These are phyloP conservation scores for Nitzschia sp. DNA, from an alignment of 108 stramenopile genomes.

Conservation along the genomic window DNA sequence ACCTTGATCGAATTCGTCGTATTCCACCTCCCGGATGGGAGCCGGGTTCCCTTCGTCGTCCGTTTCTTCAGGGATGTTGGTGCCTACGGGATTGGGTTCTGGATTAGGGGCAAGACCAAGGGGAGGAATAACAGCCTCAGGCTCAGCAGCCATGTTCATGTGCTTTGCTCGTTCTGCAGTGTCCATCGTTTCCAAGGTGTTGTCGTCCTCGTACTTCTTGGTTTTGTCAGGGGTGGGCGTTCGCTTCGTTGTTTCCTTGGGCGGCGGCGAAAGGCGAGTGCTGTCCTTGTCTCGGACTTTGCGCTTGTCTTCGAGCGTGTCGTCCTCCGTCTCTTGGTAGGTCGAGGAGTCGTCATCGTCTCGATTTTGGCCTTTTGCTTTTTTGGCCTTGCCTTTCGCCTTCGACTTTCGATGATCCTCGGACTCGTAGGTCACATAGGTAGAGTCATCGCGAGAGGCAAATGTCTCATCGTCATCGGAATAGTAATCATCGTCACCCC, in stretches of 20 bases:
- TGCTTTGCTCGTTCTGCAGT: constrained; percentile 33
- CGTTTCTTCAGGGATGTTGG: constrained; percentile 18
- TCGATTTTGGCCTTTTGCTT: neutral
- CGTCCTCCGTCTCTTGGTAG: constrained; percentile 40
- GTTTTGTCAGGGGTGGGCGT: constrained; percentile 14
- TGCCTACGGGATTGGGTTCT: constrained; percentile 20
- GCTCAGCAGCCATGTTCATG: constrained; percentile 15
- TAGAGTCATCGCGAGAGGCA: constrained; percentile 57
- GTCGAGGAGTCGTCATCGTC: constrained; percentile 24
- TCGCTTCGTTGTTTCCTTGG: constrained; percentile 27
- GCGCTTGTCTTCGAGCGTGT: constrained; percentile 21
- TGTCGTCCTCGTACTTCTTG: constrained; percentile 62
- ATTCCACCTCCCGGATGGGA: constrained; percentile 77
- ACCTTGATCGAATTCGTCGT: constrained; percentile 75
- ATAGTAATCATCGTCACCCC: constrained; percentile 62
- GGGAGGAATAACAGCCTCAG: constrained; percentile 24
- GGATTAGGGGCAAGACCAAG: constrained; percentile 41
- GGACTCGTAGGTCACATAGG: constrained; percentile 76
- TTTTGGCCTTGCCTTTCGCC: constrained; percentile 34
- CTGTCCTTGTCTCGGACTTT: constrained; percentile 17
- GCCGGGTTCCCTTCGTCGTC: constrained; percentile 47
- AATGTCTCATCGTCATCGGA: constrained; percentile 59
- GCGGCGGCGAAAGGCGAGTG: constrained; percentile 6
- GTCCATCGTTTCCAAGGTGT: constrained; percentile 54
- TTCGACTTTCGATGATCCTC: constrained; percentile 24